A percentile compares a stretch with the other conserved stretches of the same genome.
Evolutionary conservation across 192 early-diverging fungal species (phyloP).

Genomic region (Paraglomus occultum): DNA sequence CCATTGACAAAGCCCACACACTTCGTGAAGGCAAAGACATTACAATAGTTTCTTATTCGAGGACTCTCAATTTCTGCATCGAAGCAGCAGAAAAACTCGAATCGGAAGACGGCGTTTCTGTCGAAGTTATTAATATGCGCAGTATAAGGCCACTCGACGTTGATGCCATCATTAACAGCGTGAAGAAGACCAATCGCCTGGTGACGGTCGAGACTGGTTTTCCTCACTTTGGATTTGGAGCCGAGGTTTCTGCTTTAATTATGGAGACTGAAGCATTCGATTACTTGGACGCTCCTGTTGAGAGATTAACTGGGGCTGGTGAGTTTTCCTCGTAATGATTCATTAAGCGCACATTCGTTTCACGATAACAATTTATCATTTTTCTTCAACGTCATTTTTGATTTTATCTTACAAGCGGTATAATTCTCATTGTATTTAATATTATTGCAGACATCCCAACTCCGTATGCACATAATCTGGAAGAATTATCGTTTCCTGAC

Average conservation of each 20-base stretch:
- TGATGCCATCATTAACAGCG: slow-evolving; percentile 83
- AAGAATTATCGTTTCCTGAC: slow-evolving; percentile 83
- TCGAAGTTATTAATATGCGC: slow-evolving; percentile 95
- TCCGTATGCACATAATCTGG: slow-evolving; percentile 95
- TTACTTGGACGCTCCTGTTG: slow-evolving; percentile 92
- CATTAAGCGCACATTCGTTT: too few relatives aligned
- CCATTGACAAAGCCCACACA: slow-evolving; percentile 94
- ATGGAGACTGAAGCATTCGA: slow-evolving; percentile 98
- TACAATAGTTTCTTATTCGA: slow-evolving; percentile 94
- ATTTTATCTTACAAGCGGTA: not conserved
- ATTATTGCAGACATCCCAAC: slow-evolving; percentile 79
- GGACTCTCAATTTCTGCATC: slow-evolving; percentile 78
- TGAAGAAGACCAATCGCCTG: slow-evolving; percentile 98
- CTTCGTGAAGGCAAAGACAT: slow-evolving; percentile 71
- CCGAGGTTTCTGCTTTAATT: slow-evolving; percentile 92
- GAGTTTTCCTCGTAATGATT: not conserved
- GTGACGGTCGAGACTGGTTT: slow-evolving; percentile 96
- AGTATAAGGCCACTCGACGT: slow-evolving; percentile 96
- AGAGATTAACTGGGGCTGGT: slow-evolving; percentile 86
- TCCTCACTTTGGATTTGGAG: slow-evolving; percentile 92
- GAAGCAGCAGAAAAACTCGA: slow-evolving; percentile 86
- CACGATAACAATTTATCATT: not conserved
- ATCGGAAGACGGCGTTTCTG: slow-evolving; percentile 73
- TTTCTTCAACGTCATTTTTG: not conserved
- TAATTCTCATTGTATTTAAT: not conserved